These are phyloP conservation scores for Ogataea pilisensis DNA, from an alignment of 805 yeast genomes.

Conservation along the genomic window DNA sequence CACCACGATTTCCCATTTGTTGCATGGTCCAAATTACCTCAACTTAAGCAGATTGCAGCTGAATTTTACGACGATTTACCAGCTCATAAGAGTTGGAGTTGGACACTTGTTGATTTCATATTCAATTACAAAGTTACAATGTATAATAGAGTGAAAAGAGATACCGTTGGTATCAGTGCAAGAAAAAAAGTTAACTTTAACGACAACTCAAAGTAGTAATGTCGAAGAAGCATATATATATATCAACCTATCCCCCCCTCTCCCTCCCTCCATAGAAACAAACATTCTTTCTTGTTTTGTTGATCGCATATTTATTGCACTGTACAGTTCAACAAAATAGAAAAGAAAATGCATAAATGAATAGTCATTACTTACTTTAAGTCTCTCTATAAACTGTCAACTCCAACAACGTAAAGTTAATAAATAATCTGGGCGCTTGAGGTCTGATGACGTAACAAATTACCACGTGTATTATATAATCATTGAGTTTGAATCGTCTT, in stretches of 20 bases:
- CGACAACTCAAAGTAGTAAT: conserved; percentile 27
- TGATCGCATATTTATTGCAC: neutral
- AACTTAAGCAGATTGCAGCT: conserved; percentile 58
- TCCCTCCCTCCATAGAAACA: neutral
- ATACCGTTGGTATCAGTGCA: conserved; percentile 31
- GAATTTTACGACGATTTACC: conserved; percentile 86
- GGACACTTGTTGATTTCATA: conserved; percentile 69
- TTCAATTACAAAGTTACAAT: conserved; percentile 62
- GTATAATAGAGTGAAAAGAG: conserved; percentile 80
- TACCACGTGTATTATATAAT: too few relatives aligned
- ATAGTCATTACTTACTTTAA: too few relatives aligned
- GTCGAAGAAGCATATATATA: too few relatives aligned
- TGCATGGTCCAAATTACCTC: conserved; percentile 80
- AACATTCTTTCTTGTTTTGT: neutral
- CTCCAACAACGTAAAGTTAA: too few relatives aligned
- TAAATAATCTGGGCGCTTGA: too few relatives aligned
- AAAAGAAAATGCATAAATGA: too few relatives aligned
- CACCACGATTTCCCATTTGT: conserved; percentile 94
- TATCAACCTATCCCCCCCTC: neutral
- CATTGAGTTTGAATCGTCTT: too few relatives aligned
- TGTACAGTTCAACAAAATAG: neutral
- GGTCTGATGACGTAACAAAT: too few relatives aligned
- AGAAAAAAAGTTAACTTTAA: conserved; percentile 31
- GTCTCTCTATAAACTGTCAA: too few relatives aligned
- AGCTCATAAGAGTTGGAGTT: conserved; percentile 70